Conservation (phyloP, 2,329 filamentous ascomycete genomes). For the Botrytis fragariae region DNA sequence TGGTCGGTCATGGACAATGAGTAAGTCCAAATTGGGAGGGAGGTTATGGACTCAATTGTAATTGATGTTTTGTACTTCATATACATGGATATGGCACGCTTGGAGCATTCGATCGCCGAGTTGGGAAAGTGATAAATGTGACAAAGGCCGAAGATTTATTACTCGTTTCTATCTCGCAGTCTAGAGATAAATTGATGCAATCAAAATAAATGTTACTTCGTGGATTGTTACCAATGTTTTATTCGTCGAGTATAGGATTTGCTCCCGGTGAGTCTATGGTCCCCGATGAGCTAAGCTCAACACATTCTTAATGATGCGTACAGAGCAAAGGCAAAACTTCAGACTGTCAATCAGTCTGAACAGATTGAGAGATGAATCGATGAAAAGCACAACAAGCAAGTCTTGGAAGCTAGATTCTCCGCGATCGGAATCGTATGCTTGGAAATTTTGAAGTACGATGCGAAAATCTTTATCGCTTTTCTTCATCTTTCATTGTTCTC, state of each 20-base stretch:
- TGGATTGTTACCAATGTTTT: neutral
- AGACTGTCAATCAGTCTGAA: neutral
- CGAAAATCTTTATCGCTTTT: neutral
- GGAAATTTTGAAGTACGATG: neutral
- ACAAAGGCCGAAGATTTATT: neutral
- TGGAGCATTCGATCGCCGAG: neutral
- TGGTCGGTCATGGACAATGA: slow-evolving; percentile 5
- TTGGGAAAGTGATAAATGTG: neutral
- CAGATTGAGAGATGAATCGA: neutral
- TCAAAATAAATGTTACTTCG: neutral
- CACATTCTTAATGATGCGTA: neutral
- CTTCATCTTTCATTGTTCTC: neutral
- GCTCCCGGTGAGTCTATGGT: neutral
- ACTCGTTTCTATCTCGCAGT: neutral
- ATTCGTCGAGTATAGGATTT: neutral
- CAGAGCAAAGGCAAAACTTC: neutral
- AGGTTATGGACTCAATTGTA: slow-evolving; percentile 8
- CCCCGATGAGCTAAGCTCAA: neutral
- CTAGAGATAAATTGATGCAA: neutral
- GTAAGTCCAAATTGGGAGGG: slow-evolving; percentile 12
- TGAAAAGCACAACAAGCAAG: neutral
- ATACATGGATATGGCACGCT: neutral
- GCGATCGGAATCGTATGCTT: neutral
- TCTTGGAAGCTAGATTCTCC: neutral
- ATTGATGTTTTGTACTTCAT: neutral